Conservation (phyloP, 2,329 filamentous ascomycete genomes). For the Didymella glomerata region DNA sequence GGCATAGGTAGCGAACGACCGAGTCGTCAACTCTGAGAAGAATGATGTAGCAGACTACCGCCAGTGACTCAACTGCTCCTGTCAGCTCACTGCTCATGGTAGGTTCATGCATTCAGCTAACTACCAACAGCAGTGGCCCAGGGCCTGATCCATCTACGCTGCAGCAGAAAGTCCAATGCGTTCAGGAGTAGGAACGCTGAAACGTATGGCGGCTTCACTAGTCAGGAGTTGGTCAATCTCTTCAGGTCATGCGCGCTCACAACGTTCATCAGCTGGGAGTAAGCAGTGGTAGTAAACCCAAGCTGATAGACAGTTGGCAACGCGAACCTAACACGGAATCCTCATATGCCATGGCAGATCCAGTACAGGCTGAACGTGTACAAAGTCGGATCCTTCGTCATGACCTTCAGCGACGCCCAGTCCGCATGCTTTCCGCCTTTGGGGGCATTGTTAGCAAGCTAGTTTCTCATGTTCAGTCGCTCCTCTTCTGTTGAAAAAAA, state of each 20-base stretch:
- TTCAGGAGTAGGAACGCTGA: constrained; percentile 31
- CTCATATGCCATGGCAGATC: constrained; percentile 35
- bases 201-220: constrained; percentile 27
- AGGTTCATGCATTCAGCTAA: constrained; percentile 4
- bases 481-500: constrained; percentile 30
- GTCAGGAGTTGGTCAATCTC: not conserved
- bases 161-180: constrained; percentile 28
- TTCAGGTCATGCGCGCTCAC: constrained; percentile 25
- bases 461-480: constrained; percentile 21
- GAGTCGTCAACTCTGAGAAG: constrained; percentile 29
- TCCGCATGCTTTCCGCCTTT: constrained; percentile 30
- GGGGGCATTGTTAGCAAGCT: constrained; percentile 22
- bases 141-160: constrained; percentile 31
- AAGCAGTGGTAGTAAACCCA: constrained; percentile 33
- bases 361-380: constrained; percentile 33
- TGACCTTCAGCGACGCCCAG: constrained; percentile 24
- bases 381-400: constrained; percentile 28
- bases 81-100: not conserved
- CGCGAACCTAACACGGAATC: constrained; percentile 29
- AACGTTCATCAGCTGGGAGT: constrained; percentile 33
- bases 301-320: constrained; percentile 34
- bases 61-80: constrained; percentile 24
- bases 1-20: constrained; percentile 27
- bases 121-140: constrained; percentile 30
- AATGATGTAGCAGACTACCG: constrained; percentile 31